phyloP scores from a whole-genome alignment of 495 filamentous ascomycete genomes.

The Cairneyella variabilis region DNA sequence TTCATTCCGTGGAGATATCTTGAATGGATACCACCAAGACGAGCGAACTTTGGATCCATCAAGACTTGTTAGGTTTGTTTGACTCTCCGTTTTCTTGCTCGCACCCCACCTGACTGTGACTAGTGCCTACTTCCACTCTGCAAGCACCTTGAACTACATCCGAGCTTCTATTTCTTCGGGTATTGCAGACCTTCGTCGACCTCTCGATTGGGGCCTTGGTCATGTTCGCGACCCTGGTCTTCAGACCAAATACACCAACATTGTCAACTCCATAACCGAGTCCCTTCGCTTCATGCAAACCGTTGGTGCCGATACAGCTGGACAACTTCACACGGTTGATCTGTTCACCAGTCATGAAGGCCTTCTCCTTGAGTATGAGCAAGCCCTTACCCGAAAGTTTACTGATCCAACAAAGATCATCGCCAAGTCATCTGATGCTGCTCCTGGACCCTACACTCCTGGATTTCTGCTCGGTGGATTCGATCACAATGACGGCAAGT shows the following conservation, averaged over 20 bases:
- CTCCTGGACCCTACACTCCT: background rate
- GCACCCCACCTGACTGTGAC: conserved; percentile 3
- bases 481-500: conserved; percentile 28
- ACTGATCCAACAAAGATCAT: conserved; percentile 48
- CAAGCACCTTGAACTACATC: conserved; percentile 89
- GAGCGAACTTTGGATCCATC: conserved; percentile 76
- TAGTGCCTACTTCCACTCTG: conserved; percentile 91
- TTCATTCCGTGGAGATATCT: conserved; percentile 90
- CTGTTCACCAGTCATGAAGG: conserved; percentile 95
- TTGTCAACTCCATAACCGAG: conserved; percentile 82
- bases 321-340: conserved; percentile 89
- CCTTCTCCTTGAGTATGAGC: conserved; percentile 90
- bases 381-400: conserved; percentile 72
- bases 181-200: conserved; percentile 88
- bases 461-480: background rate
- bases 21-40: conserved; percentile 77
- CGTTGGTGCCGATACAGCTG: conserved; percentile 81
- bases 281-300: conserved; percentile 94
- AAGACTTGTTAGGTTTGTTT: conserved; percentile 63
- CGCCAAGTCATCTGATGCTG: conserved; percentile 17
- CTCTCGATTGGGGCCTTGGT: conserved; percentile 92
- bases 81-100: background rate
- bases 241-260: conserved; percentile 77
- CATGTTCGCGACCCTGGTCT: conserved; percentile 82
- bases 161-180: conserved; percentile 79